Base-by-base conservation (phyloP, 306 rosid species). In the Castanea crenata region DNA sequence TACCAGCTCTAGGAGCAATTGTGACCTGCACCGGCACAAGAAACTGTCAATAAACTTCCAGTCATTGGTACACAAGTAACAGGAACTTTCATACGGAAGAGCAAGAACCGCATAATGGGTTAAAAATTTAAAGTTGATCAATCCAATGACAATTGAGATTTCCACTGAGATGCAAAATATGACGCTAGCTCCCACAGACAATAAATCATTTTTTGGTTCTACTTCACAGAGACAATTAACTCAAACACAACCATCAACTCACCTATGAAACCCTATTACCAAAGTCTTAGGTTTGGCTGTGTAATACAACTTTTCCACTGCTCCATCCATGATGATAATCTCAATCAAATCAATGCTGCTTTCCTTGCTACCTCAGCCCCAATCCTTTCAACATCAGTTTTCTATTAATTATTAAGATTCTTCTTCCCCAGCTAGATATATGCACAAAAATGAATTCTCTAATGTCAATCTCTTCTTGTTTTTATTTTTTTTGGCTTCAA, bases 1-100 rank as follows among this genome's bases (percentile, higher is more conserved):
- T 89, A 74, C 98, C 99, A 79, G 99, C 97, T 88, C 99, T 91
- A 83, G 99, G 99, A 81, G 99, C 97, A 83, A 95, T 92, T 62
- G 99, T 95, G 79, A 95, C 88, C 99, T 95, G 86, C 85, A 80
- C 18, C 81, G 78, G 71, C 78, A 76, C 69, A 80, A 76, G 61
- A 84, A 59, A 84, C 72, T 21, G 69, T 84, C 23, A 25, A 21
- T 6, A 75, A 49, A 58, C 44, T 15, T 69, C 7, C 52, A 65
- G 31, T 38, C 25, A 20, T 15, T 55, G 55, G 9, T 74, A 1
- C 32, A 52, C 67, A 46, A 8, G 20, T 55, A 49, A 31, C 35
- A 32, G 14, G 59, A 19, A 58, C 6, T 52, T 34, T 55, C 70
- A 29, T 38, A 10, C 14, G 12, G 63, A 41, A 38, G n/a, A 69